A percentile compares a stretch with the other conserved stretches of the same genome.
These are phyloP conservation scores for Ajuga chamaepitys DNA, from an alignment of 257 asterid genomes.

Conservation along the genomic window DNA sequence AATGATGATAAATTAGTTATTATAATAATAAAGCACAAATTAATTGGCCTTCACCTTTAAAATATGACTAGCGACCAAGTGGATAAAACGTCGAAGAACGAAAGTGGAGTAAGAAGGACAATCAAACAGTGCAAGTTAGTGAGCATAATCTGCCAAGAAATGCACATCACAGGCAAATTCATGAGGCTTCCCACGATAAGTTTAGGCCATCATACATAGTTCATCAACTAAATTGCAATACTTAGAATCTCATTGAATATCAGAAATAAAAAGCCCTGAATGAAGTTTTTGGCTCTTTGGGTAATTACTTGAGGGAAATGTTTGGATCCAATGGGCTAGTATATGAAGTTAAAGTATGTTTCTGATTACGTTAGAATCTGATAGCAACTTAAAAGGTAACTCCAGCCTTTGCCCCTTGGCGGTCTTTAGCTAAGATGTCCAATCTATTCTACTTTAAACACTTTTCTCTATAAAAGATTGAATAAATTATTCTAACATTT, in stretches of 20 bases:
- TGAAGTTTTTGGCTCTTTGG: background rate
- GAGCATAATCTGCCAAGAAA: background rate
- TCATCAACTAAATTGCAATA: too few species aligned
- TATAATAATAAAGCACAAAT: background rate
- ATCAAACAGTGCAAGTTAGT: background rate
- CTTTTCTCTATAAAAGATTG: background rate
- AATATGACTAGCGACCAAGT: background rate
- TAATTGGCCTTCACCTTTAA: background rate
- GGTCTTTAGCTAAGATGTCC: background rate
- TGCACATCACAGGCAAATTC: background rate
- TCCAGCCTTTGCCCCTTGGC: background rate
- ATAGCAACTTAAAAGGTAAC: constrained; percentile 2
- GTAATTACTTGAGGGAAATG: background rate
- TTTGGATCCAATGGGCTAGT: background rate
- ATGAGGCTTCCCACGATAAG: too few species aligned
- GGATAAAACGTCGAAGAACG: background rate
- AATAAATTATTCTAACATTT: constrained; percentile 1
- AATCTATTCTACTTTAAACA: background rate
- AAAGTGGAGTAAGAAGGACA: constrained; percentile 2
- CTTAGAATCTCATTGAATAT: too few species aligned
- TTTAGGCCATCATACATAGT: too few species aligned
- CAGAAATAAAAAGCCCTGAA: too few species aligned
- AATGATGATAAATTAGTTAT: background rate
- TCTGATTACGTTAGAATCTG: constrained; percentile 1
- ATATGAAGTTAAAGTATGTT: background rate